phyloP scores from a whole-genome alignment of 345 rosid species.

The Eucalyptus pauciflora region DNA sequence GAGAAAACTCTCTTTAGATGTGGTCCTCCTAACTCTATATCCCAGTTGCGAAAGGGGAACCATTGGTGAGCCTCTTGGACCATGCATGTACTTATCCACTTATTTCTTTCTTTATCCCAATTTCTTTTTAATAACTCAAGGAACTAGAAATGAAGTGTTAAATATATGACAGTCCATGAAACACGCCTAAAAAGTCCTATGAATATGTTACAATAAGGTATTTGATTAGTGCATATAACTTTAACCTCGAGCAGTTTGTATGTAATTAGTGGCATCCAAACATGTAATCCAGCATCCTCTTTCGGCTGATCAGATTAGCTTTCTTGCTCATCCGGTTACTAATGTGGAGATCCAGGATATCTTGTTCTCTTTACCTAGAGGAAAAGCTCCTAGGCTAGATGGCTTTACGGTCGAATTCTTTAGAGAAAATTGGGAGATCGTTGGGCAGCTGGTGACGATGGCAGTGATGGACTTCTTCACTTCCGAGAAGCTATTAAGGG shows the following conservation, averaged over 20 bases:
- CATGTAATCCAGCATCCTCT: background rate
- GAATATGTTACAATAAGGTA: background rate
- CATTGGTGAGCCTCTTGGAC: background rate
- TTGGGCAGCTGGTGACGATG: too few species aligned
- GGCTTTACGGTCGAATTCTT: too few species aligned
- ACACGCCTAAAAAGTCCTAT: background rate
- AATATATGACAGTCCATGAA: background rate
- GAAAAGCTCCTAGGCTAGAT: too few species aligned
- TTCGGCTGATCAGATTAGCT: too few species aligned
- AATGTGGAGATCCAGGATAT: too few species aligned
- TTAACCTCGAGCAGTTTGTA: background rate
- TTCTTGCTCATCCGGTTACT: too few species aligned
- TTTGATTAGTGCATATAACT: background rate
- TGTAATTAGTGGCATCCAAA: background rate
- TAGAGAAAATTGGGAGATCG: too few species aligned
- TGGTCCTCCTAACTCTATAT: background rate
- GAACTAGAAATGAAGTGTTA: background rate
- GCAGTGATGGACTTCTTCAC: too few species aligned
- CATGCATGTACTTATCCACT: background rate
- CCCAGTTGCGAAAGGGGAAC: background rate
- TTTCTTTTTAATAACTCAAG: background rate
- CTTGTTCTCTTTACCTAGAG: too few species aligned
- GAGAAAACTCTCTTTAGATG: background rate
- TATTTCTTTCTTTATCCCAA: background rate
- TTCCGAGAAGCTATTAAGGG: too few species aligned